Base-by-base conservation (phyloP, 306 rosid genomes). In the Abrus precatorius region DNA sequence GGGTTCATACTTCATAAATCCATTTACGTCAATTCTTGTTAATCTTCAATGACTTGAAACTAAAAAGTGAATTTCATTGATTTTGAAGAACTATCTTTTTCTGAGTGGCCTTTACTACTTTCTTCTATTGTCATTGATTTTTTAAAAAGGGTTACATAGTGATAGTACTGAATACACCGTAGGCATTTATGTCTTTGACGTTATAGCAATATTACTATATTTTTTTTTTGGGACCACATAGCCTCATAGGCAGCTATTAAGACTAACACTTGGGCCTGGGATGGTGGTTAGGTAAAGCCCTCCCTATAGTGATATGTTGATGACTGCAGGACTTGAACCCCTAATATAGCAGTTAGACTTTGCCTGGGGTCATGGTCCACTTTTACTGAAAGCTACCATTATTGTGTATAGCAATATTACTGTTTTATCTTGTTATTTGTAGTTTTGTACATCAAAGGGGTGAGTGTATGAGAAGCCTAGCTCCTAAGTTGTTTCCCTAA, bases 401-500 rank as follows among this genome's bases (percentile, higher is more conserved):
- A 6, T 63, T 36, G 72, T 9, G 27, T 41, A 66, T 66, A 41
- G 36, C 27, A 41, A 68, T 44, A 44, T 44, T 44, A 7, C 3
- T 53, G 40, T 68, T 78, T 66, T 68, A 44, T 55, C 57, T 27
- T 41, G 56, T 41, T 81, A 44, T 20, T 20, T 20, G 20, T 20
- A 20, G 20, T 20, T 14, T 59, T 44, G 69, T 54, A 43, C 50
- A 13, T 57, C 48, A 67, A 75, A 45, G 64, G 13, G 52, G 56
- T 36, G 64, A n/a, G 49, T 75, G 34, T 28, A 52, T 65, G 61
- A 50, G 43, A n/a, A 47, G 14, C 45, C 53, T 61, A 14, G 7
- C 13, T 64, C 49, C 52, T 75, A 54, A 44, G 30, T 32, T 68
- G 50, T 70, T 64, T 83, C 66, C 63, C 75, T 86, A 67, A 86